phyloP scores from a whole-genome alignment of 164 flowering plant species.

The Tetracentron sinense region DNA sequence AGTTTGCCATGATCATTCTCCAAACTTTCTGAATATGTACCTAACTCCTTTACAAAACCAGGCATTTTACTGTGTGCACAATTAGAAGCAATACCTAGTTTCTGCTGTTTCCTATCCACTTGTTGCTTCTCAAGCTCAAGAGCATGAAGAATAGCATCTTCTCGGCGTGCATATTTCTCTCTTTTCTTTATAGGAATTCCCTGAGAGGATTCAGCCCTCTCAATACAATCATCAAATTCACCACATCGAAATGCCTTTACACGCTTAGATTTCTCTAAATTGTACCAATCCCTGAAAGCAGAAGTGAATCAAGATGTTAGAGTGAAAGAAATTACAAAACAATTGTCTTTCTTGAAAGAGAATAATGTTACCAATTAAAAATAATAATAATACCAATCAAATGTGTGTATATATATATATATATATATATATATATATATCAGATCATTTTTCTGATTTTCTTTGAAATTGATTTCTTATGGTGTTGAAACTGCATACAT shows the following conservation, averaged over 20 bases:
- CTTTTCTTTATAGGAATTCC: slow-evolving; percentile 83
- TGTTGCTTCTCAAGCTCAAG: slow-evolving; percentile 64
- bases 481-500: no score
- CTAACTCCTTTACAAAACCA: neutral
- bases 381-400: no score
- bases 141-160: slow-evolving; percentile 99
- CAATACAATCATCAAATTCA: slow-evolving; percentile 93
- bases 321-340: neutral
- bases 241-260: slow-evolving; percentile 98
- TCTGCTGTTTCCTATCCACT: slow-evolving; percentile 1
- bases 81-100: neutral
- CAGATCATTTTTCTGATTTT: no score
- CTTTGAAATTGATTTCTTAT: no score
- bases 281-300: slow-evolving; percentile 87
- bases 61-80: neutral
- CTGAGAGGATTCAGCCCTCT: slow-evolving; percentile 73
- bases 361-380: no score
- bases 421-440: no score
- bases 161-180: slow-evolving; percentile 96
- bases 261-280: slow-evolving; percentile 93
- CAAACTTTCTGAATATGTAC: neutral
- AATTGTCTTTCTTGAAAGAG: neutral
- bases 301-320: neutral
- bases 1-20: neutral
- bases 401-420: no score